Evolutionary conservation across 148 eudicot genomes (phyloP), one percentile per base, ranked within the genome.

Genomic region (Hydrangea macrophylla): DNA sequence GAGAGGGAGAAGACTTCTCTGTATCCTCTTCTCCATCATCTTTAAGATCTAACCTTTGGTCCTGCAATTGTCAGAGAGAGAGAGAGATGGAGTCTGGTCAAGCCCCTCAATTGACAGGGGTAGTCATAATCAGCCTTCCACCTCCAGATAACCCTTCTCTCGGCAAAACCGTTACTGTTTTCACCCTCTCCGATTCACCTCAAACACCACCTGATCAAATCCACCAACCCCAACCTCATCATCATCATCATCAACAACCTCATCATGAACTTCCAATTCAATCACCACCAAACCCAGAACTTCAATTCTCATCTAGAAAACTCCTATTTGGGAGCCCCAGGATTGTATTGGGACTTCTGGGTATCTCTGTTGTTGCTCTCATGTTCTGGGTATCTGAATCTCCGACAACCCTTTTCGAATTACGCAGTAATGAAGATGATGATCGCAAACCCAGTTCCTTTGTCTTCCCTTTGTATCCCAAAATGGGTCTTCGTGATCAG

Each of bases 111-210:
- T 24, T 81, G 9, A 67, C 71, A 68, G 83, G 82, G 24, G 53
- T 81, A 23, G 85, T 78, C 12, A 65, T 84, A 40, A 76, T 84
- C 77, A 67, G 83, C 35, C 74, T 84, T 2, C 85, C 88, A 17
- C 88, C 88, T 3, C 60, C 70, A 12, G 80, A 84, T 27, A 72
- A 84, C 60, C 85, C 88, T 51, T 84, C 88, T 23, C 64, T 74
- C 1, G 88, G 88, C 67, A 84, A 84, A 72, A 84, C 85, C 57
- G 73, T 84, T 13, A 79, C 88, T 9, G 81, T 79, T 31, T 79
- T 70, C 56, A 76, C 85, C 5, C 15, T 72, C 65, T 66, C 82
- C 35, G 81, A 73, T 40, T 59, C 74, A 11, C 69, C 67, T 25
- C 70, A 66, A 11, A 9, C 71, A n/a, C 74, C 62, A 59, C 32